Evolutionary conservation across 441 rosid species (phyloP), one percentile per base, ranked within the genome.

Genomic region (Aquilaria agallochum): DNA sequence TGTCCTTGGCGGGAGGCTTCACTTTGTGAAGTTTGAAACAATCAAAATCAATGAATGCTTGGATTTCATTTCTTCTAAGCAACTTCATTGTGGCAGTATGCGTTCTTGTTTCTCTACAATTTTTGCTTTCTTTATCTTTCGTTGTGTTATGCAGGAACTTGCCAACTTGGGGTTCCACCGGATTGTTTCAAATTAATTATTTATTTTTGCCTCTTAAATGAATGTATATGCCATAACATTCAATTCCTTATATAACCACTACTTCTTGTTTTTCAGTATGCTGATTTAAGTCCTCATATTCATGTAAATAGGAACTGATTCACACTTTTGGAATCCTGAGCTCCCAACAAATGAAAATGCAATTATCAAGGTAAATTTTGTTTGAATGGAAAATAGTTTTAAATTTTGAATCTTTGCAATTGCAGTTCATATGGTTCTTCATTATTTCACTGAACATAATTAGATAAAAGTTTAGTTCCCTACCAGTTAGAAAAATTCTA

Each of bases 1-100:
- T 55, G 73, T 95, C 80, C 96, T 95, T 78, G 99, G 99, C 58
- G 99, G 99, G 55, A 87, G 99, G 74, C 91, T 95, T 65, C 99
- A 95, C 72, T 95, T 95, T 59, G 99, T 90, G 32, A 95, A 95
- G 80, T 95, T 95, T 70, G 99, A 95, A 80, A 95, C 99, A 31
- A 64, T 72, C 78, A 95, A 95, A 74, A 84, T 95, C 46, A 86
- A 80, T 51, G 98, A 95, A 55, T 95, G 99, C 75, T 77, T 95
- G 58, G 98, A 95, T 63, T 95, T 95, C 59, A 92, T 95, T 57
- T 80, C 80, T 75, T 92, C 98, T 27, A 95, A 92, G 84, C 98
- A 92, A 79, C 98, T 95, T 69, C 96, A 95, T 59, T 67, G 62
- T 5, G 85, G 95, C 53, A 85, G 99, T 89, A 82, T 64, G 27